Evolutionary conservation across 2,329 filamentous ascomycete genomes (phyloP).

Genomic region (Sarocladium oryzae): DNA sequence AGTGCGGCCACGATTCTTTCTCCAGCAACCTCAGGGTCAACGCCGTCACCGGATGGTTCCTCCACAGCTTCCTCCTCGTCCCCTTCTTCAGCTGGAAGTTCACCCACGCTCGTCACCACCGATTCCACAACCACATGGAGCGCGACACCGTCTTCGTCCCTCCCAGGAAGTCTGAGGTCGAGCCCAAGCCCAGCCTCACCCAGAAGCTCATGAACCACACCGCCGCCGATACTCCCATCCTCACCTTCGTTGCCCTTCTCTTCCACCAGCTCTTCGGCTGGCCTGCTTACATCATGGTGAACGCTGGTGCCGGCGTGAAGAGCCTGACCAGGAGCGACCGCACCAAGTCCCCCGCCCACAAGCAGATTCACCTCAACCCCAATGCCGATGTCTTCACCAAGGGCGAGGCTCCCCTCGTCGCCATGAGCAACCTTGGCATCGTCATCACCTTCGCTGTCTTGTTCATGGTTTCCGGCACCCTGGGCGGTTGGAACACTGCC

Average conservation of each 20-base stretch:
- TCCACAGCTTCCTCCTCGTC: slow-evolving; percentile 61
- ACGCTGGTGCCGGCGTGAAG: slow-evolving; percentile 42
- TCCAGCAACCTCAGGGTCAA: slow-evolving; percentile 51
- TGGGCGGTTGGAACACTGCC: slow-evolving; percentile 51
- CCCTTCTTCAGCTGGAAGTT: slow-evolving; percentile 71
- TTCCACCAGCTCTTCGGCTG: slow-evolving; percentile 59
- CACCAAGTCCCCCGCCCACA: slow-evolving; percentile 34
- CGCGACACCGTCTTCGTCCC: slow-evolving; percentile 63
- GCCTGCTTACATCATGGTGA: slow-evolving; percentile 57
- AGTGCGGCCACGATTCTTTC: slow-evolving; percentile 65
- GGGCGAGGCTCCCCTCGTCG: slow-evolving; percentile 49
- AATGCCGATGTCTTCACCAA: slow-evolving; percentile 54
- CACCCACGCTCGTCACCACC: slow-evolving; percentile 64
- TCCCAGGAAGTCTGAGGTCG: slow-evolving; percentile 28
- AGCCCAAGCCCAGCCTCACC: slow-evolving; percentile 13
- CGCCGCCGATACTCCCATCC: slow-evolving; percentile 19
- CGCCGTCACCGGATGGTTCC: slow-evolving; percentile 53
- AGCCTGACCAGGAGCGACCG: slow-evolving; percentile 37
- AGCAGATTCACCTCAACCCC: slow-evolving; percentile 48
- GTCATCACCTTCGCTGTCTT: slow-evolving; percentile 42
- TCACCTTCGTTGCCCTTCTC: slow-evolving; percentile 43
- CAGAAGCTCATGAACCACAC: not conserved
- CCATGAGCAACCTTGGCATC: slow-evolving; percentile 55
- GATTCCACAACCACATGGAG: slow-evolving; percentile 60
- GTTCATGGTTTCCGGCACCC: slow-evolving; percentile 42